phyloP scores from a whole-genome alignment of 495 filamentous ascomycete genomes.

The Penicillium lagena region DNA sequence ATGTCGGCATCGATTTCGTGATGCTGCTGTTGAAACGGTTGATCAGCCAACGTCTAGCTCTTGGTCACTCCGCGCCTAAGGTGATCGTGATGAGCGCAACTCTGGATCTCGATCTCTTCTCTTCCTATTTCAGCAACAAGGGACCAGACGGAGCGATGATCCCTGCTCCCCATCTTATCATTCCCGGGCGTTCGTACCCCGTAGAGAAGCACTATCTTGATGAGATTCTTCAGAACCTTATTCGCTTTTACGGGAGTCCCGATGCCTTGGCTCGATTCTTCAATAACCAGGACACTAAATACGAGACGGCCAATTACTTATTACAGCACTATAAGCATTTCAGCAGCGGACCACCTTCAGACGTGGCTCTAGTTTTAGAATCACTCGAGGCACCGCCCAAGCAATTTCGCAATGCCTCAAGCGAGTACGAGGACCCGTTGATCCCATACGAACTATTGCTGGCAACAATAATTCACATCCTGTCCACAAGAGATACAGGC shows the following conservation, averaged over 20 bases:
- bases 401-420: too few relatives aligned
- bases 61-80: slow-evolving; percentile 37
- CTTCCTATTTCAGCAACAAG: slow-evolving; percentile 42
- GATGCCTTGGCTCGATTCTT: neutral
- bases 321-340: too few relatives aligned
- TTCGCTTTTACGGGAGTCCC: slow-evolving; percentile 9
- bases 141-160: slow-evolving; percentile 16
- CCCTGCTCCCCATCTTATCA: slow-evolving; percentile 43
- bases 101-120: slow-evolving; percentile 48
- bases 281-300: neutral
- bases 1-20: slow-evolving; percentile 48
- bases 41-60: slow-evolving; percentile 25
- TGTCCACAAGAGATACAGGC: slow-evolving; percentile 39
- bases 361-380: neutral
- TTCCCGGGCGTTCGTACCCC: slow-evolving; percentile 51
- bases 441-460: slow-evolving; percentile 44
- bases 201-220: slow-evolving; percentile 48
- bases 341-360: too few relatives aligned
- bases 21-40: slow-evolving; percentile 47
- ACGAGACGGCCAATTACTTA: too few relatives aligned
- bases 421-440: slow-evolving; percentile 30
- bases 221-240: slow-evolving; percentile 36
- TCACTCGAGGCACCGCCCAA: neutral
- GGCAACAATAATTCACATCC: slow-evolving; percentile 44
- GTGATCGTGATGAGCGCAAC: slow-evolving; percentile 58